Evolutionary conservation across 106 monocot genomes (phyloP).

Genomic region (Platanthera guangdongensis): DNA sequence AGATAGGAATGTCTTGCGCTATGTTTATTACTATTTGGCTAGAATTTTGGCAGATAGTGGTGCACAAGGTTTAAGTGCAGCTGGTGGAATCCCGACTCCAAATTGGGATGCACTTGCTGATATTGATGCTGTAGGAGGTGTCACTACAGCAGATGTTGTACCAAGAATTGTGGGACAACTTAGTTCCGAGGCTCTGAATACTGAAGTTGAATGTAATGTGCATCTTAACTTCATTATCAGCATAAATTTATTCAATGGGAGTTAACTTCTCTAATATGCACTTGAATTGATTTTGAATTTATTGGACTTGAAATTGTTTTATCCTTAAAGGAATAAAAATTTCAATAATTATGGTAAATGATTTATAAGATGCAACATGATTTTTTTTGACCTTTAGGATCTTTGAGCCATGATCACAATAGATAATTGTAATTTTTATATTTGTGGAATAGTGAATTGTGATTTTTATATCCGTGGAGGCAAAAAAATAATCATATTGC

Average conservation of each 20-base stretch:
- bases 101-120: constrained; percentile 99
- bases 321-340: not conserved
- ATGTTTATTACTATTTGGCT: constrained; percentile 98
- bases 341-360: constrained; percentile 1
- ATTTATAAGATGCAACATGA: not conserved
- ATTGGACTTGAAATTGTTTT: not conserved
- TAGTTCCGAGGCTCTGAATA: constrained; percentile 65
- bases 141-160: constrained; percentile 95
- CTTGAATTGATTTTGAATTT: constrained; percentile 1
- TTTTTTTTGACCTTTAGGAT: not conserved
- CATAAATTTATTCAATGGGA: not conserved
- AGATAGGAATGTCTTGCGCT: constrained; percentile 89
- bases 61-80: constrained; percentile 68
- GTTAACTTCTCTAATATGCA: not conserved
- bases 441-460: not conserved
- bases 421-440: not conserved
- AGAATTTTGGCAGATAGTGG: constrained; percentile 94
- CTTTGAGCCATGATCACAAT: not conserved
- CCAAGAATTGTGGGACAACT: constrained; percentile 84
- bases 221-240: not conserved
- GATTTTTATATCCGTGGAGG: not conserved
- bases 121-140: constrained; percentile 95
- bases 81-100: constrained; percentile 96
- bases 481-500: not conserved
- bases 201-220: constrained; percentile 64